Evolutionary conservation across 257 asterid species (phyloP), one percentile per base, ranked within the genome.

Genomic region (Nicotiana tabacum): DNA sequence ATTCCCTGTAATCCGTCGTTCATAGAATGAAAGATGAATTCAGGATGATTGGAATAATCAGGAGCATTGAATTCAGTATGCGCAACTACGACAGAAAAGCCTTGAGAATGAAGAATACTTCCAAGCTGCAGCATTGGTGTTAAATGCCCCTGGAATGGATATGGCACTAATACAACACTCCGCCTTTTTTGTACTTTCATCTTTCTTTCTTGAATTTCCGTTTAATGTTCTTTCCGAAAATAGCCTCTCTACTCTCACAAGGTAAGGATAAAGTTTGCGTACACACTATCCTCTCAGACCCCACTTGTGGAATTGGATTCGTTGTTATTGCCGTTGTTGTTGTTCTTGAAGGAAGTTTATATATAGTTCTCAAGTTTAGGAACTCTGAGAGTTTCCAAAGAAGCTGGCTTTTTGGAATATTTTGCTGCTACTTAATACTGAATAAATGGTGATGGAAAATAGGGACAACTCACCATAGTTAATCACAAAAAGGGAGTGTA

Each of bases 111-210:
- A 21, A 91, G 93, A 30, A 90, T 89, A 87, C 78, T 81, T 0
- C 90, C 93, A 0, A 91, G 88, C 53, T 90, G 91, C 33, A 91
- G 88, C 85, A 88, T 86, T 8, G 93, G 93, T 30, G 39, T 87
- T 77, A 91, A 82, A 67, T 91, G 92, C 87, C 95, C 95, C 57
- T 90, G 93, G 37, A 85, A 85, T 2, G 85, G 89, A 29, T 46
- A 66, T 0, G 85, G 93, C 58, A 89, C 85, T 12, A 89, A 39
- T 48, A 89, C 37, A 74, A 89, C 69, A 39, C 57, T 18, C 13
- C n/a, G 33, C n/a, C 48, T 10, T n/a, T 55, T 69, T 69, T 69
- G 1, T 9, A 10, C 16, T 48, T 24, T 48, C 79, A 74, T 74
- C 62, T 48, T 48, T 48, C 15, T 11, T 12, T 74, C 7, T 48